Conservation (phyloP, 345 rosid genomes). For the Theobroma cacao region DNA sequence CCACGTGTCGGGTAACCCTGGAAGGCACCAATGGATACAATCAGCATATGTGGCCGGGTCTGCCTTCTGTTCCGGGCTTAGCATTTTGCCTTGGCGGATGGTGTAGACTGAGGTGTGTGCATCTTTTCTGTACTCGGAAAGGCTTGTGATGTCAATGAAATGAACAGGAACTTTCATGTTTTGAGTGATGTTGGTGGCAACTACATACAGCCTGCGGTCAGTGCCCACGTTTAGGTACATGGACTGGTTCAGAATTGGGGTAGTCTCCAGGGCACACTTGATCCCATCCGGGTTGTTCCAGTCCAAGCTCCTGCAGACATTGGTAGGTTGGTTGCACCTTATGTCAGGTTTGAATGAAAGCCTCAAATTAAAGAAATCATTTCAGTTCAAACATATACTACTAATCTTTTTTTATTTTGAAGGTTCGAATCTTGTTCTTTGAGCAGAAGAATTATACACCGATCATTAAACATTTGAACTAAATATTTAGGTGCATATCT, state of each 20-base stretch:
- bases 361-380: neutral
- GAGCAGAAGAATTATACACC: too few species aligned
- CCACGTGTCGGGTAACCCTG: constrained; percentile 93
- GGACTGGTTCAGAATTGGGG: constrained; percentile 57
- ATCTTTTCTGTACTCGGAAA: constrained; percentile 84
- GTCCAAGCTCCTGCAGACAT: constrained; percentile 64
- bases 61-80: constrained; percentile 71
- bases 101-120: constrained; percentile 88
- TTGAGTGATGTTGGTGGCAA: constrained; percentile 48
- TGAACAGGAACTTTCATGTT: constrained; percentile 55
- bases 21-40: constrained; percentile 98
- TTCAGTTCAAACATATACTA: neutral
- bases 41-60: constrained; percentile 84
- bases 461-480: too few species aligned
- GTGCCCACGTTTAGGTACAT: constrained; percentile 67
- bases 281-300: constrained; percentile 85
- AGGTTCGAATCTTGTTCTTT: too few species aligned
- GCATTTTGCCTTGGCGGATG: constrained; percentile 75
- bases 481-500: too few species aligned
- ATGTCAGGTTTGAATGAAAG: neutral
- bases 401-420: too few species aligned
- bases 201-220: constrained; percentile 51
- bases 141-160: constrained; percentile 65
- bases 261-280: constrained; percentile 77
- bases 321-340: neutral